phyloP scores from a whole-genome alignment of 2,329 filamentous ascomycete genomes.

The Pestalotiopsis sp. region DNA sequence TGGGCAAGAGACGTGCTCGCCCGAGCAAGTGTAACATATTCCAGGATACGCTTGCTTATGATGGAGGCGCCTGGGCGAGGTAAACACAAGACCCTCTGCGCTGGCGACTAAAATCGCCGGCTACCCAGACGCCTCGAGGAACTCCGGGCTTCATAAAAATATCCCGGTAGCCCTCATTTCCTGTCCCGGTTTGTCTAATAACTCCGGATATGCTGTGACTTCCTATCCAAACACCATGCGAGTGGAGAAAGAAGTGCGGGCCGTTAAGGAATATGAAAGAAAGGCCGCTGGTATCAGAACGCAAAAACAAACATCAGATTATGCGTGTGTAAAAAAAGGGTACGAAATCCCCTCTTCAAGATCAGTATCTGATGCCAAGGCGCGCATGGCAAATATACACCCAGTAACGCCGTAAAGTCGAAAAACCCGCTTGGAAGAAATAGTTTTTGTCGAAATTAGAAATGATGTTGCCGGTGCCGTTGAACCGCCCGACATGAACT shows the following conservation, averaged over 20 bases:
- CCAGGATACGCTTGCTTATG: not conserved
- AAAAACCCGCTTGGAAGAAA: not conserved
- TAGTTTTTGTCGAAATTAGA: not conserved
- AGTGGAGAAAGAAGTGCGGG: not conserved
- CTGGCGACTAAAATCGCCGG: constrained; percentile 1
- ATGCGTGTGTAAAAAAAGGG: not conserved
- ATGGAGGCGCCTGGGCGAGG: not conserved
- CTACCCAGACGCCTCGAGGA: constrained; percentile 5
- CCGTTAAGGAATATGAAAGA: constrained; percentile 1
- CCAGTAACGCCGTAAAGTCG: not conserved
- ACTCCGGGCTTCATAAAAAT: constrained; percentile 19
- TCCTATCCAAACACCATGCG: not conserved
- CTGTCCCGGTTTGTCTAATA: constrained; percentile 4
- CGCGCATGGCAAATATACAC: not conserved
- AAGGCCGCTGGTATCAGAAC: constrained; percentile 11
- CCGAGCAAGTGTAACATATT: constrained; percentile 9
- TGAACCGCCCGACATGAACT: not conserved
- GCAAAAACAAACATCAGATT: not conserved
- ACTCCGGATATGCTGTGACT: not conserved
- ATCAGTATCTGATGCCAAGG: not conserved
- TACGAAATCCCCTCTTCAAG: not conserved
- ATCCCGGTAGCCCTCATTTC: constrained; percentile 13
- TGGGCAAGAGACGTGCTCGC: not conserved
- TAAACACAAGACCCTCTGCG: not conserved
- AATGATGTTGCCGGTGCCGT: not conserved